phyloP scores from a whole-genome alignment of 495 filamentous ascomycete genomes.

The Aspergillus saccharolyticus region DNA sequence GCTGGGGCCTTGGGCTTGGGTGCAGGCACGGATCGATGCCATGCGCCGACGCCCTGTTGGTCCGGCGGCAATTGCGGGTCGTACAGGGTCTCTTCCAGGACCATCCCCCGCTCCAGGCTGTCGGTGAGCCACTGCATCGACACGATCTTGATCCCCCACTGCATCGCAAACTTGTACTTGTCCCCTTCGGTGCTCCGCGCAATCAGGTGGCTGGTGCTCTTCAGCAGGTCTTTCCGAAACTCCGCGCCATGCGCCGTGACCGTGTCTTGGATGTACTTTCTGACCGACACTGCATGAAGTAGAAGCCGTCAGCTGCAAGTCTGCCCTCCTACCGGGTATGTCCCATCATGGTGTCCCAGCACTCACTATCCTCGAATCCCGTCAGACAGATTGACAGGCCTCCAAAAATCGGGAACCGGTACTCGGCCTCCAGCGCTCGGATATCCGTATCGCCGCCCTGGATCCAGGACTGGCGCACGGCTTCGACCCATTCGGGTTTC shows the following conservation, averaged over 20 bases:
- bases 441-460: constrained; percentile 76
- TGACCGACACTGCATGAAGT: constrained; percentile 50
- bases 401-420: constrained; percentile 56
- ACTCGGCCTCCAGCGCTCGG: constrained; percentile 53
- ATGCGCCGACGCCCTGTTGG: constrained; percentile 73
- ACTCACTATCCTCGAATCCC: constrained; percentile 80
- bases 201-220: constrained; percentile 76
- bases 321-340: background rate
- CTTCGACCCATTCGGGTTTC: constrained; percentile 74
- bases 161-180: constrained; percentile 80
- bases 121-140: constrained; percentile 80
- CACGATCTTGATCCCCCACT: constrained; percentile 75
- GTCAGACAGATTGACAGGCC: constrained; percentile 79
- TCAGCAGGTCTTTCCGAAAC: constrained; percentile 83
- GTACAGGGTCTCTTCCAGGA: constrained; percentile 77
- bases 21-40: constrained; percentile 49
- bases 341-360: too few relatives aligned
- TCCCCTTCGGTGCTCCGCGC: constrained; percentile 71
- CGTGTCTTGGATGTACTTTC: constrained; percentile 60
- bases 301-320: too few relatives aligned
- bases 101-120: constrained; percentile 87
- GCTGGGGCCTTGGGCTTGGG: constrained; percentile 24
- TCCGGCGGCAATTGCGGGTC: constrained; percentile 63
- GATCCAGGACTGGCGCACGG: constrained; percentile 77
- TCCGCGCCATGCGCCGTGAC: constrained; percentile 65